Conservation (phyloP, 352 stramenopile species). For the Phytophthora melonis region DNA sequence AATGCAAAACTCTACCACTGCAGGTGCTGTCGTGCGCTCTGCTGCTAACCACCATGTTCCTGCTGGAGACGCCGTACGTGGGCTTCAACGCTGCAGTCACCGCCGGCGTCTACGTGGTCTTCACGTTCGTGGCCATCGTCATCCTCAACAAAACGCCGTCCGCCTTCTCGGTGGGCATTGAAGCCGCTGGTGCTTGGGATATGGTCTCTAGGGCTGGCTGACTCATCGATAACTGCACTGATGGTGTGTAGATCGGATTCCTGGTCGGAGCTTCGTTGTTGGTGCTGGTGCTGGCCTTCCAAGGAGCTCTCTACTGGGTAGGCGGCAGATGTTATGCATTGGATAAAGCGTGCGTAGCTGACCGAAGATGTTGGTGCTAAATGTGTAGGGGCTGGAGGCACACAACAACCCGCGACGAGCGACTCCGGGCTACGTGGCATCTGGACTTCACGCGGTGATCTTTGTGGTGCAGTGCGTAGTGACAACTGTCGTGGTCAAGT, state of each 20-base stretch:
- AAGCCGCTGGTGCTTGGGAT: neutral
- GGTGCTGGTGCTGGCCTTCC: constrained; percentile 73
- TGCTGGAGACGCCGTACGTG: constrained; percentile 74
- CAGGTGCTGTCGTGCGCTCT: constrained; percentile 70
- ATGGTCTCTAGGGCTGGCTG: too few species aligned
- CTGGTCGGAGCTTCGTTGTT: constrained; percentile 74
- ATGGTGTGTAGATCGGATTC: constrained; percentile 65
- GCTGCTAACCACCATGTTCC: constrained; percentile 75
- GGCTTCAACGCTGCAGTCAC: constrained; percentile 78
- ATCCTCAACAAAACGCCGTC: constrained; percentile 86
- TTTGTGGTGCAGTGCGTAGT: constrained; percentile 69
- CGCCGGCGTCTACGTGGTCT: constrained; percentile 64
- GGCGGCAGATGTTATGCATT: neutral
- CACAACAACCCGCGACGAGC: constrained; percentile 39
- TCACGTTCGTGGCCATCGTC: constrained; percentile 79
- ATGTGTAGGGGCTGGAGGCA: constrained; percentile 50
- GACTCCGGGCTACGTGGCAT: constrained; percentile 57
- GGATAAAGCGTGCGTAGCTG: neutral
- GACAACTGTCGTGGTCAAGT: constrained; percentile 72
- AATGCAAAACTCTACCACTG: neutral
- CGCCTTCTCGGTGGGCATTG: constrained; percentile 65
- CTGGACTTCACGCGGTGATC: constrained; percentile 60
- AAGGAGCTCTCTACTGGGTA: constrained; percentile 80
- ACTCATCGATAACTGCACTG: too few species aligned
- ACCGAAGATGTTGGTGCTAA: constrained; percentile 4